A percentile compares a stretch with the other conserved stretches of the same genome.
Conservation (phyloP, 345 rosid species). For the Euphorbia tirucalli region DNA sequence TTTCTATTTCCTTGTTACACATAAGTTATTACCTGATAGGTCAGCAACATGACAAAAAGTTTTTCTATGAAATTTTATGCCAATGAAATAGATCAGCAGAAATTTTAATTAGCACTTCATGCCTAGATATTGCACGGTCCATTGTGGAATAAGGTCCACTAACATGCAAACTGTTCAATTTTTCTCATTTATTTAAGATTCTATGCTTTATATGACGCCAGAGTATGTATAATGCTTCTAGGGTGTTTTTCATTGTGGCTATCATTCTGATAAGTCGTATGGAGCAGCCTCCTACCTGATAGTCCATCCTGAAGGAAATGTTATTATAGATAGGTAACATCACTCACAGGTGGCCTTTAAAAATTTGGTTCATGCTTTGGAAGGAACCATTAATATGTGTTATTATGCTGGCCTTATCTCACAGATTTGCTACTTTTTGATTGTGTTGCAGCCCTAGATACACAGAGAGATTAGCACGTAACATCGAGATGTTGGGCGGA, state of each 20-base stretch:
- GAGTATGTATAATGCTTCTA: slow-evolving; percentile 24
- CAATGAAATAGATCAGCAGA: neutral
- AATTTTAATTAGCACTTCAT: neutral
- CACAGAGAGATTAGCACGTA: slow-evolving; percentile 44
- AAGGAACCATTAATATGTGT: neutral
- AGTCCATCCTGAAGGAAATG: slow-evolving; percentile 54
- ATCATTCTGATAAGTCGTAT: slow-evolving; percentile 60
- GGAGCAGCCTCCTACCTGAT: slow-evolving; percentile 65
- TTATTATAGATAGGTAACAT: slow-evolving; percentile 57
- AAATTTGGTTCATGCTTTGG: neutral
- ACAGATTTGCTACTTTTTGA: neutral
- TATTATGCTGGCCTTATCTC: neutral
- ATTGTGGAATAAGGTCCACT: neutral
- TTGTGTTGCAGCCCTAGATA: slow-evolving; percentile 53
- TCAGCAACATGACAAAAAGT: neutral
- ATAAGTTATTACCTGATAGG: neutral
- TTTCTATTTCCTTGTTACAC: neutral
- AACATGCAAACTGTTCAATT: neutral
- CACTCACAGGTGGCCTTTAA: neutral
- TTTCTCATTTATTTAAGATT: neutral
- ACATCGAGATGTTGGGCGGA: slow-evolving; percentile 56
- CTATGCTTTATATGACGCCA: neutral
- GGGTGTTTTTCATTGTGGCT: slow-evolving; percentile 68
- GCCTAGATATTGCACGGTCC: neutral
- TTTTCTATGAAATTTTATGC: neutral